phyloP scores from a whole-genome alignment of 31 red algal species.

The Porphyra umbilicalis region DNA sequence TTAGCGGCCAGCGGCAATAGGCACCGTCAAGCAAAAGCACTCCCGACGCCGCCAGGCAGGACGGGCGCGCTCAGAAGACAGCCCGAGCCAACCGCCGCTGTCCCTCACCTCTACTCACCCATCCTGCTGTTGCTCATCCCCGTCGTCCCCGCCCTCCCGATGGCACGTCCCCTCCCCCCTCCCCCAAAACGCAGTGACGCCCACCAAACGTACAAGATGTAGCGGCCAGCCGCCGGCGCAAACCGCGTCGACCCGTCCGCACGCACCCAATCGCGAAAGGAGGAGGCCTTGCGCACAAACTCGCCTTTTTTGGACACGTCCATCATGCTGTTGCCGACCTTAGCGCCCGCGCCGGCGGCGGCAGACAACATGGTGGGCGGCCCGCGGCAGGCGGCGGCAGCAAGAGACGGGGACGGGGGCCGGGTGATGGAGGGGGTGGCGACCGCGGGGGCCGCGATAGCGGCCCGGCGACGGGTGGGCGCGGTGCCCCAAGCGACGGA shows the following conservation, averaged over 20 bases:
- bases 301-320: constrained; percentile 9
- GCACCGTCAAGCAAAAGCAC: too few species aligned
- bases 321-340: constrained; percentile 2
- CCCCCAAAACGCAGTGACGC: background rate
- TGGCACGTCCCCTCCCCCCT: background rate
- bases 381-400: background rate
- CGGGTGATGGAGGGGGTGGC: too few species aligned
- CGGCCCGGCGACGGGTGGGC: too few species aligned
- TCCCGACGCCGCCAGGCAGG: too few species aligned
- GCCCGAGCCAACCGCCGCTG: too few species aligned
- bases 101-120: background rate
- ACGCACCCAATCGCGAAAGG: constrained; percentile 12
- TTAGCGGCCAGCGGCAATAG: too few species aligned
- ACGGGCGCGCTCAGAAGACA: too few species aligned
- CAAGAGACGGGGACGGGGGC: background rate
- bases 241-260: background rate
- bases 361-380: background rate
- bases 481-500: too few species aligned
- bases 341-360: background rate
- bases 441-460: too few species aligned
- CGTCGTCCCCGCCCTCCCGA: background rate
- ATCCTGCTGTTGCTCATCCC: background rate
- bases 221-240: constrained; percentile 3
- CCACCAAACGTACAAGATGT: background rate
- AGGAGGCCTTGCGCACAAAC: constrained; percentile 21